Conservation (phyloP, 805 yeast species). For the Sungouiozyma intestinalis region DNA sequence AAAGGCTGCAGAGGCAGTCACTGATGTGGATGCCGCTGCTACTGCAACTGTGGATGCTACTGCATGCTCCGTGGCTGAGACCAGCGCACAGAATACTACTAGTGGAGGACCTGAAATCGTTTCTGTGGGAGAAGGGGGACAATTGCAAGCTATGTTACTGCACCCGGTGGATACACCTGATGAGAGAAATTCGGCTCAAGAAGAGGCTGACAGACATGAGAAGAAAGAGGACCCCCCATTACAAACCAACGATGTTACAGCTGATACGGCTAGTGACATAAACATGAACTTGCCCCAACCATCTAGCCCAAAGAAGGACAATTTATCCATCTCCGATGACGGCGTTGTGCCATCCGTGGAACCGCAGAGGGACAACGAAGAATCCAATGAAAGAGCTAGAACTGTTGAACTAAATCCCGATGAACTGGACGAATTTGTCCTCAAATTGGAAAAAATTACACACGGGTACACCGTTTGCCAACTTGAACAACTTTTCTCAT, state of each 20-base stretch:
- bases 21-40: slow-evolving; percentile 1
- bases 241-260: background rate
- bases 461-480: slow-evolving; percentile 38
- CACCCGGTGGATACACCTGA: too few species aligned
- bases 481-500: slow-evolving; percentile 56
- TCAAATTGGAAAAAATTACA: slow-evolving; percentile 30
- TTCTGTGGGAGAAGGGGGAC: slow-evolving; percentile 20
- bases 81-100: slow-evolving; percentile 4
- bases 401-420: background rate
- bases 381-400: background rate
- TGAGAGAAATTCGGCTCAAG: too few species aligned
- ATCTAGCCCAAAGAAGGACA: background rate
- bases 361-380: too few species aligned
- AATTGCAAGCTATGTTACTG: slow-evolving; percentile 14
- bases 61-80: background rate
- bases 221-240: background rate
- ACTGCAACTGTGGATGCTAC: background rate
- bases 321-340: too few species aligned
- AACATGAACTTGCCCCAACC: background rate
- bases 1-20: slow-evolving; percentile 5
- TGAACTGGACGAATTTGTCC: background rate
- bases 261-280: background rate
- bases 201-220: background rate
- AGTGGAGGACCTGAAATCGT: slow-evolving; percentile 4
- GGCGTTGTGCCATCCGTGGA: too few species aligned